Conservation (phyloP, 805 yeast species). For the Starmera caribaea region DNA sequence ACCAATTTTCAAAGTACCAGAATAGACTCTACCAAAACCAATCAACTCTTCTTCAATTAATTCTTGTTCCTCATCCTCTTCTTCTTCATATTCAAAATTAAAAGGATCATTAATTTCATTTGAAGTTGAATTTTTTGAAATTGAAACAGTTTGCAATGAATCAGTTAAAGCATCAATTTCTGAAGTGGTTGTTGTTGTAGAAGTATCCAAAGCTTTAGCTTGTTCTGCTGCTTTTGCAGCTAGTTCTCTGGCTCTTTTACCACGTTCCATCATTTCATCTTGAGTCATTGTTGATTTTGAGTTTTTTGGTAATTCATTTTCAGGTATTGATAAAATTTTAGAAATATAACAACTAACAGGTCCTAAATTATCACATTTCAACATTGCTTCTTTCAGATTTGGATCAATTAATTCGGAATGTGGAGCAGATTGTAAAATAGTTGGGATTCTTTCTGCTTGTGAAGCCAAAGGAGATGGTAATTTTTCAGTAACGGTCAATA, state of each 20-base stretch:
- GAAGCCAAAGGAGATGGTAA: constrained; percentile 78
- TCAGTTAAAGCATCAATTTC: constrained; percentile 15
- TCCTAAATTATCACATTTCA: constrained; percentile 56
- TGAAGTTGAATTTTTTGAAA: constrained; percentile 16
- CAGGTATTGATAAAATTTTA: constrained; percentile 81
- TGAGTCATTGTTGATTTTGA: constrained; percentile 30
- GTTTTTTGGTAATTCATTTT: constrained; percentile 62
- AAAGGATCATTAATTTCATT: constrained; percentile 25
- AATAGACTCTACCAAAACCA: constrained; percentile 82
- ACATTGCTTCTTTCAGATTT: constrained; percentile 44
- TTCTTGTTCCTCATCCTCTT: constrained; percentile 33
- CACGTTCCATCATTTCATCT: constrained; percentile 54
- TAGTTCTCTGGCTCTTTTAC: constrained; percentile 52
- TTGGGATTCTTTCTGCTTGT: constrained; percentile 63
- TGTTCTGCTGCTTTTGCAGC: constrained; percentile 62
- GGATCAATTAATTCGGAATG: constrained; percentile 39
- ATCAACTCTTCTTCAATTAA: constrained; percentile 53
- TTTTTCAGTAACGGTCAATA: constrained; percentile 75
- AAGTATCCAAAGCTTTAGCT: constrained; percentile 21
- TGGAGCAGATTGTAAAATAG: constrained; percentile 52
- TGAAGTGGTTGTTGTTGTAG: constrained; percentile 7
- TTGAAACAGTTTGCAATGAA: constrained; percentile 9
- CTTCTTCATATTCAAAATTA: constrained; percentile 43
- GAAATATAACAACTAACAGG: constrained; percentile 75
- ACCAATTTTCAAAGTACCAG: constrained; percentile 74